Conservation (phyloP, 805 yeast species). For the Candida quercuum region DNA sequence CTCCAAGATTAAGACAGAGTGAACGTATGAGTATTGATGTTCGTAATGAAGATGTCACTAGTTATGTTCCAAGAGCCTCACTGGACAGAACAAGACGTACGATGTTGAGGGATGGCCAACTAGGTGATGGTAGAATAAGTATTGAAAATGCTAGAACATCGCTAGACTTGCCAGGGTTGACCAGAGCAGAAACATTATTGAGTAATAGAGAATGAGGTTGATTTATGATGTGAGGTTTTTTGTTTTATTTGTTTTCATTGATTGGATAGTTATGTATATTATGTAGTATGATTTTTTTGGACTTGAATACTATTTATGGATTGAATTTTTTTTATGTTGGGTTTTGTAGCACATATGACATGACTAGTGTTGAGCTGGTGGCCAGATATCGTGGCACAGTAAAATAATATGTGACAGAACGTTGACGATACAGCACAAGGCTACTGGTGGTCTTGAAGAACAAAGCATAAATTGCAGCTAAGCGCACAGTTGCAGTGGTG, state of each 20-base stretch:
- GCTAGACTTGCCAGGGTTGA: slow-evolving; percentile 35
- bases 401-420: too few relatives aligned
- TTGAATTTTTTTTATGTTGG: too few relatives aligned
- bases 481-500: too few relatives aligned
- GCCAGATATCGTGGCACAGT: too few relatives aligned
- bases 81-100: slow-evolving; percentile 32
- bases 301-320: too few relatives aligned
- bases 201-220: slow-evolving; percentile 13
- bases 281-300: too few relatives aligned
- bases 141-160: slow-evolving; percentile 36
- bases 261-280: not conserved
- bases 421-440: too few relatives aligned
- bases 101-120: slow-evolving; percentile 31
- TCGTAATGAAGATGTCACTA: not conserved
- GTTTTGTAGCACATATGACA: too few relatives aligned
- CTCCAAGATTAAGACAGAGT: slow-evolving; percentile 21
- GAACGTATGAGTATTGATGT: slow-evolving; percentile 1
- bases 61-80: slow-evolving; percentile 27
- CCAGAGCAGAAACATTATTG: slow-evolving; percentile 30
- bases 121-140: slow-evolving; percentile 32
- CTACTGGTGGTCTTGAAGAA: too few relatives aligned
- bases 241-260: not conserved
- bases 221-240: not conserved
- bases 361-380: too few relatives aligned
- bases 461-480: too few relatives aligned